Conservation (phyloP, 176 grass and related monocot species). For the Bonia amplexicaulis region DNA sequence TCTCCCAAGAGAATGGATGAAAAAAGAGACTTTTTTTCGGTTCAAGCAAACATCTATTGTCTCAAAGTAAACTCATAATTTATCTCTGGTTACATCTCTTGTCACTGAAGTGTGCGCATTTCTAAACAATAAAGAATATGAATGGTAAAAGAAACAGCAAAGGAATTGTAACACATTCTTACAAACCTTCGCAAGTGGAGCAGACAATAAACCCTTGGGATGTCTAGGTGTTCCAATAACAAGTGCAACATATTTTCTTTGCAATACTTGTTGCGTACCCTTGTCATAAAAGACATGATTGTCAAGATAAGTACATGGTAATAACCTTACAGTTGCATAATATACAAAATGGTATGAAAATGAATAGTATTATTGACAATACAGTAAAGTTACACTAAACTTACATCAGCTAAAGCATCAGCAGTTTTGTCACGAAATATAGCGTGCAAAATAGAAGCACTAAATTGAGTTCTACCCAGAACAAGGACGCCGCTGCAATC, state of each 20-base stretch:
- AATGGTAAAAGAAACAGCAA: slow-evolving; percentile 22
- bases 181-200: slow-evolving; percentile 78
- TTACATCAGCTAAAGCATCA: slow-evolving; percentile 84
- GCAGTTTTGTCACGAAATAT: slow-evolving; percentile 96
- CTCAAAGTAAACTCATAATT: background rate
- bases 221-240: slow-evolving; percentile 75
- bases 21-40: background rate
- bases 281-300: slow-evolving; percentile 31
- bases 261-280: slow-evolving; percentile 58
- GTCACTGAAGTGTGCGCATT: background rate
- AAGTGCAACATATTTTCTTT: slow-evolving; percentile 94
- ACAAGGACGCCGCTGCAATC: slow-evolving; percentile 94
- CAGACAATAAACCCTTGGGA: slow-evolving; percentile 65
- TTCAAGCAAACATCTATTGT: background rate
- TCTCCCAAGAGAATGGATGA: background rate
- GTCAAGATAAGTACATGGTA: background rate
- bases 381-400: slow-evolving; percentile 13
- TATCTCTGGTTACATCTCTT: slow-evolving; percentile 5
- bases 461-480: slow-evolving; percentile 73
- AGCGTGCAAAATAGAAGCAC: slow-evolving; percentile 76
- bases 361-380: slow-evolving; percentile 6
- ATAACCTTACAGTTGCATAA: background rate
- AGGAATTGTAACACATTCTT: background rate
- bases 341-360: slow-evolving; percentile 5
- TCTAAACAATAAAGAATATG: background rate